phyloP scores from a whole-genome alignment of 2,329 filamentous ascomycete genomes.

The Aspergillus awamori region DNA sequence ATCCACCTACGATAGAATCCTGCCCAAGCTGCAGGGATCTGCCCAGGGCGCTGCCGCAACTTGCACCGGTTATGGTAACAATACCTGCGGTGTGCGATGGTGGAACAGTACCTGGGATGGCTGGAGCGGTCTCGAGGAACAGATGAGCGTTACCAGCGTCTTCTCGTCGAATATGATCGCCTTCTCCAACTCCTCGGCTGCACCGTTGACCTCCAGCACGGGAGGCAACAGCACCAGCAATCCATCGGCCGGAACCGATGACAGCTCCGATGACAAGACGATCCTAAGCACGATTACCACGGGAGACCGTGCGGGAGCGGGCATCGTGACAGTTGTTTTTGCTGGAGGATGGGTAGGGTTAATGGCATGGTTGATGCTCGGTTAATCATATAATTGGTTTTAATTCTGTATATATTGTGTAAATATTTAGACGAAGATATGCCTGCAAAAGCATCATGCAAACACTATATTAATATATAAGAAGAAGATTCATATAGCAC shows the following conservation, averaged over 20 bases:
- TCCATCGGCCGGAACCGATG: constrained; percentile 36
- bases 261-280: constrained; percentile 2
- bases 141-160: constrained; percentile 69
- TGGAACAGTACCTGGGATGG: constrained; percentile 56
- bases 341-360: constrained; percentile 32
- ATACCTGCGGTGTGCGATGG: constrained; percentile 70
- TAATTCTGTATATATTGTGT: not conserved
- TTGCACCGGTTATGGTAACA: constrained; percentile 62
- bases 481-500: too few relatives aligned
- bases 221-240: constrained; percentile 58
- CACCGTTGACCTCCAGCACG: constrained; percentile 43
- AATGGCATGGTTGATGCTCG: constrained; percentile 37
- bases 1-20: constrained; percentile 57
- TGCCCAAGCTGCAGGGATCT: constrained; percentile 61
- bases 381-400: constrained; percentile 3
- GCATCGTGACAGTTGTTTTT: constrained; percentile 41
- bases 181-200: constrained; percentile 48
- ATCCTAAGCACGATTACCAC: constrained; percentile 26
- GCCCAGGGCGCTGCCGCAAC: constrained; percentile 62
- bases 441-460: too few relatives aligned
- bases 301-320: constrained; percentile 44
- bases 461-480: too few relatives aligned
- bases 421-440: not conserved
- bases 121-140: constrained; percentile 65
- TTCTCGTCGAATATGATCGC: constrained; percentile 62